Evolutionary conservation across 2,329 filamentous ascomycete genomes (phyloP), one percentile per base, ranked within the genome.

Genomic region (Stylonectria norvegica): DNA sequence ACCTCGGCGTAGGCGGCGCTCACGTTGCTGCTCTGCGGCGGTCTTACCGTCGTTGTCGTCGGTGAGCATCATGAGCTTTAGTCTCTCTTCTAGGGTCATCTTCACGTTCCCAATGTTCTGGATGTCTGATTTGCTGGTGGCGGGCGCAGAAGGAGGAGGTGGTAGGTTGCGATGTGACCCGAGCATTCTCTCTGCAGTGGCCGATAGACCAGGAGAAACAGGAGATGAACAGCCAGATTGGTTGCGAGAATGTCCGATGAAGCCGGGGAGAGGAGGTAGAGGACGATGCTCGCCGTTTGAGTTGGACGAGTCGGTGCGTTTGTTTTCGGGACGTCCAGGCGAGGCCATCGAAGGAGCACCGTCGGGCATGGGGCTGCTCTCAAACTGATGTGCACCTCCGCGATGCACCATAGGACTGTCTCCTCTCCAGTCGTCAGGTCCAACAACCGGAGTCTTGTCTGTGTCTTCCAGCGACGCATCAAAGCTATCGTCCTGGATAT

Each of bases 381-480:
- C 81, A 54, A 86, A 93, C 2, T 60, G 52, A 12, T 55, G 53
- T 5, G 55, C 52, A 3, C 47, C 44, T 16, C 43, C 49, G 12
- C 55, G 57, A 19, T 53, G 52, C n/a, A 60, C 54, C 38, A 65
- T 53, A 6, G 79, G 55, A 73, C 81, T 61, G 68, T 87, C 68
- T 69, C 90, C 86, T 48, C 86, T 82, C 93, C 93, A 98, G 61
- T 96, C 89, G 57, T 97, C 93, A 1, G 93, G 93, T 16, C 94
- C 79, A n/a, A 98, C 91, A 9, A 98, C 93, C 0, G 93, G 93
- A 1, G 93, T 97, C 72, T 97, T 97, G 58, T 95, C 89, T 5
- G 89, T 91, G 59, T 97, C 91, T 65, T 97, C 91, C 2, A 97
- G 76, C 5, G 89, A 95, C 11, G 88, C 91, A 65, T 97, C 91